phyloP scores from a whole-genome alignment of 1,284 basidiomycete genomes.

The Heterobasidion annosum region DNA sequence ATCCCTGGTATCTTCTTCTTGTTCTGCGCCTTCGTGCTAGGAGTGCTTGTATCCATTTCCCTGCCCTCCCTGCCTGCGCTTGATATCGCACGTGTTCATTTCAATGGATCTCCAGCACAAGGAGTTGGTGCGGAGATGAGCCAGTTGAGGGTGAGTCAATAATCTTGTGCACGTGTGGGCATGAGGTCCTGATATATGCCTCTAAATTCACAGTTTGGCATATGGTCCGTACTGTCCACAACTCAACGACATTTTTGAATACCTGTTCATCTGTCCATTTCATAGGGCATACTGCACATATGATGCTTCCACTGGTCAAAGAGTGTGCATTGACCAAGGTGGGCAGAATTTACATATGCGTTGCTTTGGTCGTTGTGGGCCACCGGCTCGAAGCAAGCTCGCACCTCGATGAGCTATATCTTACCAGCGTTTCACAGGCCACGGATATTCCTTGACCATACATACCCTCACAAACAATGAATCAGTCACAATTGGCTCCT shows the following conservation, averaged over 20 bases:
- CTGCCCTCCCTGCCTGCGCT: constrained; percentile 55
- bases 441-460: constrained; percentile 44
- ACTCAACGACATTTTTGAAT: not conserved
- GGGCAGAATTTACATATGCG: constrained; percentile 5
- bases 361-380: not conserved
- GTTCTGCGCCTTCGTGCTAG: constrained; percentile 52
- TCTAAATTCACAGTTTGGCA: constrained; percentile 36
- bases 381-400: no score
- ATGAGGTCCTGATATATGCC: not conserved
- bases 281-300: constrained; percentile 49
- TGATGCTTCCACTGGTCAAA: constrained; percentile 26
- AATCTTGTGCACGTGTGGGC: not conserved
- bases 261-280: constrained; percentile 3
- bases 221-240: constrained; percentile 34
- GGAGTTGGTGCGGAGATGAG: constrained; percentile 22
- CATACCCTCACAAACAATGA: constrained; percentile 15
- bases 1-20: constrained; percentile 58
- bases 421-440: constrained; percentile 21
- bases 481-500: constrained; percentile 32
- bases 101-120: constrained; percentile 18
- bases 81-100: constrained; percentile 54
- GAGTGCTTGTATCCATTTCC: constrained; percentile 60
- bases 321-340: constrained; percentile 37
- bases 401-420: no score
- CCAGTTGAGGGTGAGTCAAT: constrained; percentile 40